These are phyloP conservation scores for Pterulicium gracile DNA, from an alignment of 1,284 basidiomycete species.

Conservation along the genomic window DNA sequence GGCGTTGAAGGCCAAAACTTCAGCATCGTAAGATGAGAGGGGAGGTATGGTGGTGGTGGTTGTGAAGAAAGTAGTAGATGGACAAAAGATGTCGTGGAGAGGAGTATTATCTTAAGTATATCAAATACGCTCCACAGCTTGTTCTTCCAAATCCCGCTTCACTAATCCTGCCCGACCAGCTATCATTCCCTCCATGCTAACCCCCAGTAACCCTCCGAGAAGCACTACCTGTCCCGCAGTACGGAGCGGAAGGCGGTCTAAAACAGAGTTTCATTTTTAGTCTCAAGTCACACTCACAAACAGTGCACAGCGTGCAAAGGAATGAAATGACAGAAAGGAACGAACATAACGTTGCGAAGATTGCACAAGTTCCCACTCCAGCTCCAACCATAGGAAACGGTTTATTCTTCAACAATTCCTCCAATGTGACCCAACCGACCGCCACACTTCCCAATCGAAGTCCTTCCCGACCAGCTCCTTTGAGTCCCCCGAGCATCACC, in stretches of 20 bases:
- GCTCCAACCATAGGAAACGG: slow-evolving; percentile 35
- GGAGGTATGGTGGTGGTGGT: slow-evolving; percentile 12
- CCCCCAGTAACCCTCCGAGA: slow-evolving; percentile 44
- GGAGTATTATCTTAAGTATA: slow-evolving; percentile 9
- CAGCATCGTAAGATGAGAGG: slow-evolving; percentile 35
- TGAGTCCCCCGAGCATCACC: slow-evolving; percentile 64
- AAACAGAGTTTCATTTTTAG: slow-evolving; percentile 9
- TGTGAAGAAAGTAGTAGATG: slow-evolving; percentile 9
- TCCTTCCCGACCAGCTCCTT: slow-evolving; percentile 51
- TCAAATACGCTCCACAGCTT: slow-evolving; percentile 10
- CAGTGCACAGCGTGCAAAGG: neutral
- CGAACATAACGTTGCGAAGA: slow-evolving; percentile 59
- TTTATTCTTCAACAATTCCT: neutral
- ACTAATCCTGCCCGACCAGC: slow-evolving; percentile 21
- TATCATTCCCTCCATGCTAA: slow-evolving; percentile 39
- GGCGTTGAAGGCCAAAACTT: slow-evolving; percentile 53
- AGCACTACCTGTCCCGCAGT: slow-evolving; percentile 34
- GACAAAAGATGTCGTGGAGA: slow-evolving; percentile 7
- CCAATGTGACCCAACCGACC: slow-evolving; percentile 35
- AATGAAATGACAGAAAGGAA: slow-evolving; percentile 13
- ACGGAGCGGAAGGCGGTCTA: slow-evolving; percentile 53
- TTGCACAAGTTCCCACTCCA: slow-evolving; percentile 46
- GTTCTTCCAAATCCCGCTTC: slow-evolving; percentile 19
- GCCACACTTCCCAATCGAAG: slow-evolving; percentile 43
- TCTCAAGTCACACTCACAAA: slow-evolving; percentile 8